Conservation (phyloP, 164 flowering plant genomes). For the Santalum album region DNA sequence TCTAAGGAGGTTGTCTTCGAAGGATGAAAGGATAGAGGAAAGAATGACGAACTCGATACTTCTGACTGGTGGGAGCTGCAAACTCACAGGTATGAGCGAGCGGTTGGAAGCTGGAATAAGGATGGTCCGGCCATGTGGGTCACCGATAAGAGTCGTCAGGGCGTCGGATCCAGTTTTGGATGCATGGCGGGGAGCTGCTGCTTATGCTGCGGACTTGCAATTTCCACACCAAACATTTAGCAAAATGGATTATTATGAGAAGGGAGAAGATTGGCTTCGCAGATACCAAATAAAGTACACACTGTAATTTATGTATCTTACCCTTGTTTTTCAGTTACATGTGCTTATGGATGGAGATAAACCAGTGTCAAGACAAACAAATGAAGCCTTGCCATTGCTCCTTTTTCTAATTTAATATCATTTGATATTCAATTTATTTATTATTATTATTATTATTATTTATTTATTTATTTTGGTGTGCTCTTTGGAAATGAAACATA, state of each 20-base stretch:
- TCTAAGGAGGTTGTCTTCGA: constrained; percentile 47
- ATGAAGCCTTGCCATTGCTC: no score
- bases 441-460: no score
- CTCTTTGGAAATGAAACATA: no score
- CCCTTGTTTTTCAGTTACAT: no score
- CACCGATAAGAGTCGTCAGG: constrained; percentile 55
- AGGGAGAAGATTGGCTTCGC: constrained; percentile 88
- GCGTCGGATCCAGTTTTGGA: constrained; percentile 78
- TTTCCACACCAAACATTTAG: constrained; percentile 63
- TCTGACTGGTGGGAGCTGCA: constrained; percentile 79
- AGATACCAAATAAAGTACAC: constrained; percentile 52
- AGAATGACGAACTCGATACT: constrained; percentile 64
- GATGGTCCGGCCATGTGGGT: constrained; percentile 75
- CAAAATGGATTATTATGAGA: constrained; percentile 70
- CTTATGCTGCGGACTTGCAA: constrained; percentile 44
- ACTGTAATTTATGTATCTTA: constrained; percentile 20
- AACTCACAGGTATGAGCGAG: constrained; percentile 68
- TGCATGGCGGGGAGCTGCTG: constrained; percentile 94
- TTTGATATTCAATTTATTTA: no score
- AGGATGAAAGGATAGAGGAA: constrained; percentile 29
- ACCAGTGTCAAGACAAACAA: no score
- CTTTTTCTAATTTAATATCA: no score
- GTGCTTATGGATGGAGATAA: no score
- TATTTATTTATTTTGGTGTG: no score
- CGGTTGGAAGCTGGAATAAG: constrained; percentile 83